Percentiles rank a stretch among this genome's conserved stretches.
These are phyloP conservation scores for Xylariaceae sp. DNA, from an alignment of 2,329 filamentous ascomycete species.

Conservation along the genomic window DNA sequence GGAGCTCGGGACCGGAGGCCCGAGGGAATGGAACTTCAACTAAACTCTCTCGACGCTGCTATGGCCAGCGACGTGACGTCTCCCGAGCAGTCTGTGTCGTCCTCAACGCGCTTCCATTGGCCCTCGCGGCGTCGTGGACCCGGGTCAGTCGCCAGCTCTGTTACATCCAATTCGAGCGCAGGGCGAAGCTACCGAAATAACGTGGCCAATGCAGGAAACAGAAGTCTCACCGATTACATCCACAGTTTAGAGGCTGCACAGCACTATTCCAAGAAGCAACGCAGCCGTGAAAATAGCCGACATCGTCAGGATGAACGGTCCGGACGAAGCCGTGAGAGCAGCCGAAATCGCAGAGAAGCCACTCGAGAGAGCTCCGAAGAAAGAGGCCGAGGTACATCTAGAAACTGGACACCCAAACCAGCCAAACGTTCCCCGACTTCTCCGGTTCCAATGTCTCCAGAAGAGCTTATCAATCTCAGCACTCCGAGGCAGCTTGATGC, in stretches of 20 bases:
- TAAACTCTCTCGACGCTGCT: conserved; percentile 62
- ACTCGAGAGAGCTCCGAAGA: conserved; percentile 70
- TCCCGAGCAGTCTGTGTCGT: conserved; percentile 60
- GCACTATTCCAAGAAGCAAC: conserved; percentile 61
- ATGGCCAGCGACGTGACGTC: conserved; percentile 60
- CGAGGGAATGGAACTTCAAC: conserved; percentile 68
- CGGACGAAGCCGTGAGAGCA: conserved; percentile 51
- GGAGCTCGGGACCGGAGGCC: conserved; percentile 82
- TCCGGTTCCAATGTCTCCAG: conserved; percentile 91
- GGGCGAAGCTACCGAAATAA: conserved; percentile 57
- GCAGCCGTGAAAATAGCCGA: conserved; percentile 60
- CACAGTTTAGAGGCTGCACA: conserved; percentile 82
- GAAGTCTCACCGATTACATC: conserved; percentile 82
- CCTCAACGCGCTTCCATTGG: conserved; percentile 62
- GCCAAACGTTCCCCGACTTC: conserved; percentile 90
- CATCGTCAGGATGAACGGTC: conserved; percentile 52
- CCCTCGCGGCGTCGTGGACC: conserved; percentile 59
- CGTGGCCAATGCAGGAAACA: conserved; percentile 47
- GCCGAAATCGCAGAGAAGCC: conserved; percentile 55
- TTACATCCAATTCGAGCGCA: conserved; percentile 61
- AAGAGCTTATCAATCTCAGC: conserved; percentile 73
- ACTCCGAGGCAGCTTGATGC: conserved; percentile 48
- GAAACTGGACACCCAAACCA: conserved; percentile 69
- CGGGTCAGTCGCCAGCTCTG: conserved; percentile 62
- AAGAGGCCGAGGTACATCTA: conserved; percentile 68